Base-by-base conservation (phyloP, 805 yeast species). In the Candida michaelii region DNA sequence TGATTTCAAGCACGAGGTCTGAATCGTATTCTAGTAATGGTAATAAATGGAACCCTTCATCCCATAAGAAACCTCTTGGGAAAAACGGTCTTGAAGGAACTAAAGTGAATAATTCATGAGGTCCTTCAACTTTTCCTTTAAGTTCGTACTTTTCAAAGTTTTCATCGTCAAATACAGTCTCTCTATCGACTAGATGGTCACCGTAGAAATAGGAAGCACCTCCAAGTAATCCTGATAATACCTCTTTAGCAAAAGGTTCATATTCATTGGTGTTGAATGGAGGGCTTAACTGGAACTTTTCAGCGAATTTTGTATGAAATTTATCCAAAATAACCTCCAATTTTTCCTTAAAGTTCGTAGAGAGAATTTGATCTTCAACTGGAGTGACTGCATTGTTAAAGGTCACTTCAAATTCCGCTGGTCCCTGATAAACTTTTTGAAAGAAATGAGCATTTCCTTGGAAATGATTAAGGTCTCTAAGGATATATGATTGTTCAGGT, bases 61-160 rank as follows among this genome's bases (percentile, higher is more conserved):
- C 99, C 99, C 99, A 93, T 58, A 87, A 89, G 57, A 93, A 93
- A 0, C 99, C 99, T 49, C 99, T 76, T 3, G 99, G 98, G 63
- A 93, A 93, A 56, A 87, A 88, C 0, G 96, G 88, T 40, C 99
- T 74, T 37, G 96, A 87, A 2, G 99, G 99, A 25, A 89, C 93
- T 16, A 89, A 73, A 0, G 93, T 77, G 54, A 89, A 87, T 37
- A 93, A 65, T 49, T 83, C 87, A 46, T 68, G 64, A 1, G 96
- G 96, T 0, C 90, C 93, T 55, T 87, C 96, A 11, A 70, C 63
- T n/a, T 56, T 45, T 0, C 90, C 89, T 1, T 68, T 53, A 40
- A 80, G 63, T 32, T 66, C 68, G 27, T 74, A 65, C 12, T 74
- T 74, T 11, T 77, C 81, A 57, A 82, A 84, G 5, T 81, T 80